phyloP scores from a whole-genome alignment of 2,329 filamentous ascomycete genomes.

The Pyrenophora teres region DNA sequence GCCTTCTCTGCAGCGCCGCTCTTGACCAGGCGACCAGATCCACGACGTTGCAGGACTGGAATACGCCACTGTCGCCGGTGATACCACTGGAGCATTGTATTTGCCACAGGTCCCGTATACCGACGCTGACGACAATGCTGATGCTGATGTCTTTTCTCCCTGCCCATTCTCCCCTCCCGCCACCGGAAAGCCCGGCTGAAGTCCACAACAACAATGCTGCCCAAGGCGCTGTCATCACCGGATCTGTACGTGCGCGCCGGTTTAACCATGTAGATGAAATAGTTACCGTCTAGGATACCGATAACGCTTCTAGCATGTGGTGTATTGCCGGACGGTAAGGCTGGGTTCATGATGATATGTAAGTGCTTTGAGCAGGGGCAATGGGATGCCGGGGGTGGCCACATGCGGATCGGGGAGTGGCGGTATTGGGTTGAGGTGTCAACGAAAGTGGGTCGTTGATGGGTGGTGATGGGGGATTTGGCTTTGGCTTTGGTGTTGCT shows the following conservation, averaged over 20 bases:
- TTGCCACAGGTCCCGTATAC: no score
- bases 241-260: slow-evolving; percentile 26
- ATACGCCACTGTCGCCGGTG: no score
- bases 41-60: no score
- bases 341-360: slow-evolving; percentile 43
- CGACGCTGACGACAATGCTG: no score
- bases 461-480: slow-evolving; percentile 7
- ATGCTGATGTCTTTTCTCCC: no score
- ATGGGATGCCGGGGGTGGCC: slow-evolving; percentile 36
- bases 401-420: slow-evolving; percentile 40
- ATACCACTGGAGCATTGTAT: no score
- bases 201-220: slow-evolving; percentile 40
- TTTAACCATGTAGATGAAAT: slow-evolving; percentile 43
- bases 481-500: slow-evolving; percentile 9
- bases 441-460: slow-evolving; percentile 1
- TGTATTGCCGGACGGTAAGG: slow-evolving; percentile 9
- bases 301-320: slow-evolving; percentile 25
- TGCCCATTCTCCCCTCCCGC: no score
- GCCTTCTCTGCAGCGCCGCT: no score
- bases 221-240: slow-evolving; percentile 25
- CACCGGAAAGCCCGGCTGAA: slow-evolving; percentile 22
- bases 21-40: no score
- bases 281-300: slow-evolving; percentile 39
- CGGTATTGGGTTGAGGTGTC: slow-evolving; percentile 29
- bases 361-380: slow-evolving; percentile 37